These are phyloP conservation scores for Leishmania gerbilli DNA, from an alignment of 208 protist genomes.

Conservation along the genomic window DNA sequence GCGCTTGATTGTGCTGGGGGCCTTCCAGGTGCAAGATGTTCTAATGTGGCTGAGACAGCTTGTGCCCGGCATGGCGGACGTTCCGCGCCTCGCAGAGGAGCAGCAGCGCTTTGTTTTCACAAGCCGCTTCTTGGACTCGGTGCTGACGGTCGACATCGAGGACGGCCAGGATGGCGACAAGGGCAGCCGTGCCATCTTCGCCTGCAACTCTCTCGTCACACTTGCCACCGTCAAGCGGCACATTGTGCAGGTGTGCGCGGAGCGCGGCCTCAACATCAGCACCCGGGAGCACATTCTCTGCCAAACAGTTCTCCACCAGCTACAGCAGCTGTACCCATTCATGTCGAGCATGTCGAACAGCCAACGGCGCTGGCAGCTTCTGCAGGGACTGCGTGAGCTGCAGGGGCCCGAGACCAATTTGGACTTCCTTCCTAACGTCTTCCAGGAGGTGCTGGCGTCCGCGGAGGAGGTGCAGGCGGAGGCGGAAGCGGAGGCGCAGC, in stretches of 20 bases:
- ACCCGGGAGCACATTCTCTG: conserved; percentile 50
- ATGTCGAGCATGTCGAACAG: conserved; percentile 46
- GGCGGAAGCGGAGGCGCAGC: conserved; percentile 36
- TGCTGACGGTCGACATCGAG: conserved; percentile 46
- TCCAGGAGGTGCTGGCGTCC: conserved; percentile 45
- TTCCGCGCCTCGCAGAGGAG: conserved; percentile 35
- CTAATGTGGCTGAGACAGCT: conserved; percentile 66
- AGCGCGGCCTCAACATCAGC: conserved; percentile 31
- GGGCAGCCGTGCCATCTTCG: conserved; percentile 36
- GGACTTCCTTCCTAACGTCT: conserved; percentile 42
- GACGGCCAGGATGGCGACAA: conserved; percentile 21
- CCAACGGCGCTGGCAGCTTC: conserved; percentile 34
- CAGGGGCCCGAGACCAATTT: conserved; percentile 53
- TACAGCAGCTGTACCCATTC: conserved; percentile 50
- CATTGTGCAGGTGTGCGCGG: conserved; percentile 27
- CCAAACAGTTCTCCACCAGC: conserved; percentile 36
- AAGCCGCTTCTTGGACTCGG: conserved; percentile 50
- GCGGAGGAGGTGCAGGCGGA: conserved; percentile 49
- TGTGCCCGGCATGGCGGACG: conserved; percentile 57
- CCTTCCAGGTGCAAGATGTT: conserved; percentile 49
- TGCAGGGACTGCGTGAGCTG: conserved; percentile 72
- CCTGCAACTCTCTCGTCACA: conserved; percentile 55
- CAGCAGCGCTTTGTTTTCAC: conserved; percentile 47
- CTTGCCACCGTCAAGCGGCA: conserved; percentile 44
- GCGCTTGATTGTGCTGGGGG: conserved; percentile 47